Evolutionary conservation across 208 protist species (phyloP), one percentile per base, ranked within the genome.

Genomic region (Crithidia mellificae): DNA sequence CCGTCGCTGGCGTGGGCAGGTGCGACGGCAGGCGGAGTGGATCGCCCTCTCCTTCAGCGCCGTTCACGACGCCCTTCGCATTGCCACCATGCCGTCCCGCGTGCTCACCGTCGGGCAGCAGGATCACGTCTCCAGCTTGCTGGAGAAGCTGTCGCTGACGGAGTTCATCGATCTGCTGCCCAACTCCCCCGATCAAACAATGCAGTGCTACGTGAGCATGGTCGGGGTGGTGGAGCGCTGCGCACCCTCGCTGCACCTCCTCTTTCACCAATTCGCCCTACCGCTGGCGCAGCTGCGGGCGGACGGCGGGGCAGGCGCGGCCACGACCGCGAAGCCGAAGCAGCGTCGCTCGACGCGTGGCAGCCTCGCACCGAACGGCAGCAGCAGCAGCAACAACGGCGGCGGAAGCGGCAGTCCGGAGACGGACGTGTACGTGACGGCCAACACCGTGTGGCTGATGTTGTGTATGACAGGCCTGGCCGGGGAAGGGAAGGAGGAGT

Each of bases 31-130:
- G 72, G 81, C 76, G 32, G 54, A 63, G 56, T 94, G 88, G 86
- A 87, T 94, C 56, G 84, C 77, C 2, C 69, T 74, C 9, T 90
- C 88, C 41, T 76, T 94, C 68, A 90, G 79, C 64, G 88, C 88
- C 32, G 32, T 92, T 62, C 85, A 94, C 76, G 41, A 54, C 12
- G 83, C 88, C 7, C 29, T 92, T 27, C 69, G 72, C 20, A 51
- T 85, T 7, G 77, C 73, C 14, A 74, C 64, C 7, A 50, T 59
- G 12, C 24, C 55, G 6, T 57, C 43, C 7, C n/a, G 29, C 55
- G 46, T 77, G 46, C 75, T 85, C 39, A 75, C 84, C 15, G 38
- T 81, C 6, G 59, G 81, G 47, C 77, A 91, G 68, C 84, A 89
- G 57, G 83, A 90, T 24, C 66, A 65, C 47, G 74, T 77, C 36